phyloP scores from a whole-genome alignment of 1,139 yeast genomes.

The Magnusiomyces paraingens region DNA sequence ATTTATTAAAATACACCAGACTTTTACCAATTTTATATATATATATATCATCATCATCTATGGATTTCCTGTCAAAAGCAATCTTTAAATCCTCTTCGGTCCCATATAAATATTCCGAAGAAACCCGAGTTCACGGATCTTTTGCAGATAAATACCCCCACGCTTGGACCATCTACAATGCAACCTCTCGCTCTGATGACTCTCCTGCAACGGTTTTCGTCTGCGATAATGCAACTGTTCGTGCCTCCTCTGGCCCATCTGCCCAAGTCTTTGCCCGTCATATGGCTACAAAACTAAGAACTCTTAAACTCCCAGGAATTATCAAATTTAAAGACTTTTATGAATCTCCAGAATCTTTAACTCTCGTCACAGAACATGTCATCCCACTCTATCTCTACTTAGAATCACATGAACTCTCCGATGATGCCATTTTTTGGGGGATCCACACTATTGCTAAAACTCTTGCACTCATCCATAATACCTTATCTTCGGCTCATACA shows the following conservation, averaged over 20 bases:
- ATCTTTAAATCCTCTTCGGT: conserved; percentile 29
- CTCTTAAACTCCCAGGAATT: conserved; percentile 73
- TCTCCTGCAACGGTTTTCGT: conserved; percentile 51
- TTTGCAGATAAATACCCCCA: conserved; percentile 28
- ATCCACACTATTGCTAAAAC: conserved; percentile 34
- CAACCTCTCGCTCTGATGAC: conserved; percentile 37
- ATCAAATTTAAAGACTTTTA: conserved; percentile 61
- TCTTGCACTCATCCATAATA: too few relatives aligned
- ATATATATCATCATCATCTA: conserved; percentile 11
- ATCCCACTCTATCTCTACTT: conserved; percentile 43
- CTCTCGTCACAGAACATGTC: conserved; percentile 72
- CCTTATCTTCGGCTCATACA: conserved; percentile 44
- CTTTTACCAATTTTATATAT: background rate
- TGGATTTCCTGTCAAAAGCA: conserved; percentile 36
- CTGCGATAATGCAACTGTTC: conserved; percentile 45
- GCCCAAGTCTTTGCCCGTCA: conserved; percentile 49
- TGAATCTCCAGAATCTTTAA: conserved; percentile 38
- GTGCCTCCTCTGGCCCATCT: conserved; percentile 30
- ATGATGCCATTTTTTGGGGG: conserved; percentile 50
- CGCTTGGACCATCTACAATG: conserved; percentile 47
- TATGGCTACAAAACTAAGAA: conserved; percentile 56
- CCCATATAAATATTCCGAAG: conserved; percentile 30
- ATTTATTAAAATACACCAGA: too few relatives aligned
- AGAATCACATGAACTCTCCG: conserved; percentile 17
- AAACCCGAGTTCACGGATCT: conserved; percentile 16